These are phyloP conservation scores for Ganoderma meredithae DNA, from an alignment of 1,284 basidiomycete genomes.

Conservation along the genomic window DNA sequence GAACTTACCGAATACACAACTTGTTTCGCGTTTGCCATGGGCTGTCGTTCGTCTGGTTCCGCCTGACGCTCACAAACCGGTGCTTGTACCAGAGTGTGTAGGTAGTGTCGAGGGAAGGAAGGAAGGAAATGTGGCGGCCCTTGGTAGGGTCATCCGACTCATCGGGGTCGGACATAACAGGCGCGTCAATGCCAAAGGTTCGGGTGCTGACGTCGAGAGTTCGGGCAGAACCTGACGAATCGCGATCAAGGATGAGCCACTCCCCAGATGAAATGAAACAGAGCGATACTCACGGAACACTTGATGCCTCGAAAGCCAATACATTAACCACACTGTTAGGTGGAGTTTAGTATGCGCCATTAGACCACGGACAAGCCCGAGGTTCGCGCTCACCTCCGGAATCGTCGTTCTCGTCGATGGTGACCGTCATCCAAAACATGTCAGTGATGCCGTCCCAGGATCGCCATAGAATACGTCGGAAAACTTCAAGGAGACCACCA, in stretches of 20 bases:
- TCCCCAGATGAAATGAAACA: neutral
- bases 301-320: slow-evolving; percentile 45
- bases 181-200: slow-evolving; percentile 33
- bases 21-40: slow-evolving; percentile 37
- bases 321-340: slow-evolving; percentile 42
- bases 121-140: slow-evolving; percentile 40
- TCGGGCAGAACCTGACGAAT: slow-evolving; percentile 38
- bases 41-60: slow-evolving; percentile 35
- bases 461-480: slow-evolving; percentile 22
- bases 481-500: slow-evolving; percentile 34
- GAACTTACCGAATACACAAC: slow-evolving; percentile 39
- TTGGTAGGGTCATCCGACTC: slow-evolving; percentile 33
- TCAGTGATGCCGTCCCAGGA: slow-evolving; percentile 23
- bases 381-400: slow-evolving; percentile 32
- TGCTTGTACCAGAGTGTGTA: slow-evolving; percentile 45
- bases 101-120: slow-evolving; percentile 39
- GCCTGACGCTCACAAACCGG: slow-evolving; percentile 39
- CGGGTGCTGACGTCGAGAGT: slow-evolving; percentile 43
- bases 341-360: neutral
- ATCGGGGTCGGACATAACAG: slow-evolving; percentile 22
- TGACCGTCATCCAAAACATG: slow-evolving; percentile 34
- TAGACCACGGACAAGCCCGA: neutral
- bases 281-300: slow-evolving; percentile 39
- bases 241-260: slow-evolving; percentile 4
- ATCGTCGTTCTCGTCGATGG: slow-evolving; percentile 41